Base-by-base conservation (phyloP, 225 moss, liverwort and hornwort genomes). In the Physcomitrellopsis africana region DNA sequence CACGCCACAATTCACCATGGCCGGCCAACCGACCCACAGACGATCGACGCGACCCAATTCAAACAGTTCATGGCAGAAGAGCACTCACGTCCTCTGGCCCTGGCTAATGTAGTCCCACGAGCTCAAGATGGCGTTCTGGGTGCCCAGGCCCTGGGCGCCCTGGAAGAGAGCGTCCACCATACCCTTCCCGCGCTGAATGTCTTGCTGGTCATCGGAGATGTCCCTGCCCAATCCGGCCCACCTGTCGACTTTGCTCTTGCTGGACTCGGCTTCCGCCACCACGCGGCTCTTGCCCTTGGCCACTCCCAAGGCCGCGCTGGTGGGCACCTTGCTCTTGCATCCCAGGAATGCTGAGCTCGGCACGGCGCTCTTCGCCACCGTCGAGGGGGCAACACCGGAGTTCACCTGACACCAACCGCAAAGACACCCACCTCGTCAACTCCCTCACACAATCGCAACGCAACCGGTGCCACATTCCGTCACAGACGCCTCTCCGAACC, bases 121-220 rank as follows among this genome's bases (percentile, higher is more conserved):
- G 69, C 68, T 81, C 81, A 89, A 64, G 24, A 89, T 52, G 42
- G 79, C 73, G 60, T 54, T 76, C 27, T 89, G 89, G 3, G 89
- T 89, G 15, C 86, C 83, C 72, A 76, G 0, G 10, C 84, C 88
- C 1, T 0, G 0, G 5, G 58, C 72, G 53, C 86, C 91, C 74
- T 91, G 91, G 70, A 81, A 91, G 16, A 84, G 48, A 13, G 82
- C 0, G 61, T 91, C 91, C 15, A 86, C 86, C 86, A 91, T 9
- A 1, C 91, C 91, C 91, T 76, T 91, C 27, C 91, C 88, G 8
- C 91, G 85, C 47, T 73, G 29, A 58, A 88, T 91, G 46, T 91
- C 91, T 76, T 88, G 91, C 80, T 91, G 91, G 23, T 91, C 91
- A 44, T 88, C 91, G 15, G 91, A 91, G 2, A 9, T 61, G 18